Conservation (phyloP, 495 filamentous ascomycete species). For the Trichoderma parareesei region DNA sequence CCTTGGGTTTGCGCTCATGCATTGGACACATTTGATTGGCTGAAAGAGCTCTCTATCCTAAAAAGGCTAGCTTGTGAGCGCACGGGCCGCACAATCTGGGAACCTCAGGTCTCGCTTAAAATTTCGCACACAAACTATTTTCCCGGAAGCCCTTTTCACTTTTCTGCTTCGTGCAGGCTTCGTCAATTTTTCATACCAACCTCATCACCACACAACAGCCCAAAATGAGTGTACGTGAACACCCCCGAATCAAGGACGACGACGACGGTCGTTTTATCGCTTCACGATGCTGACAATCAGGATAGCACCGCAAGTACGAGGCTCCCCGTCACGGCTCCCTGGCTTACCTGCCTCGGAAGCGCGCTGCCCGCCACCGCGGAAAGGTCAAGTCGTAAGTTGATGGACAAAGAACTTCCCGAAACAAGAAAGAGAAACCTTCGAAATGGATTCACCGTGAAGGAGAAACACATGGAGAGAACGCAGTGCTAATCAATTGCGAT, state of each 20-base stretch:
- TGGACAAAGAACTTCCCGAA: no score
- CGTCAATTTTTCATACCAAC: conserved; percentile 11
- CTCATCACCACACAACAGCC: conserved; percentile 12
- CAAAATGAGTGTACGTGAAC: conserved; percentile 12
- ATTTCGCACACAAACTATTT: conserved; percentile 13
- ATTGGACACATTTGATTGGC: neutral
- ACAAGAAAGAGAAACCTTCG: neutral
- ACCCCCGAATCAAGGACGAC: neutral
- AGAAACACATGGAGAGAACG: neutral
- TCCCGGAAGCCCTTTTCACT: conserved; percentile 4
- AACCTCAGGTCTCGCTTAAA: conserved; percentile 8
- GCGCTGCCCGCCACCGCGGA: conserved; percentile 89
- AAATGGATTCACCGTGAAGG: neutral
- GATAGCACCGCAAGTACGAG: conserved; percentile 69
- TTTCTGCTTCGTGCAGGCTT: conserved; percentile 9
- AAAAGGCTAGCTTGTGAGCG: neutral
- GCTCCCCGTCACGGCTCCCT: conserved; percentile 97
- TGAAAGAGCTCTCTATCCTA: neutral
- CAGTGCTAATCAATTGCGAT: conserved; percentile 13
- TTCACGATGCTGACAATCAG: conserved; percentile 5
- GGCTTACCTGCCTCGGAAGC: conserved; percentile 95
- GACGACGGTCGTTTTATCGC: neutral
- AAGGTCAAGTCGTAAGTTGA: conserved; percentile 89
- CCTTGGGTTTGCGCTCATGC: no score
- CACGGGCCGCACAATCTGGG: neutral